Evolutionary conservation across 2,329 filamentous ascomycete species (phyloP).

Genomic region (Lasiodiplodia citricola): DNA sequence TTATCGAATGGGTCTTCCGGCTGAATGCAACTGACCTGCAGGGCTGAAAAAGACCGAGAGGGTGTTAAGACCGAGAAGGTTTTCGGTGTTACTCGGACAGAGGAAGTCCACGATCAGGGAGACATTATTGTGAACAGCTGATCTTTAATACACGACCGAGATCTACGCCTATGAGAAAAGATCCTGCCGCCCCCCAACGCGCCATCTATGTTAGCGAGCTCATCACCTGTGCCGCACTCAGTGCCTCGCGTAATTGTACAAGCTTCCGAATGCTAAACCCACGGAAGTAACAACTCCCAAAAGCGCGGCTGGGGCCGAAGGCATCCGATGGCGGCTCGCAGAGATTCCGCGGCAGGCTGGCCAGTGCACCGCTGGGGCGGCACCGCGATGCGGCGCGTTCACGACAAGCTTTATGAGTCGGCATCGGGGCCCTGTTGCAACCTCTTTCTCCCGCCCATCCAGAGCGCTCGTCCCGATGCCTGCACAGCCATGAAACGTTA

Average conservation of each 20-base stretch:
- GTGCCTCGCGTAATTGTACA: not conserved
- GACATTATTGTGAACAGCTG: slow-evolving; percentile 9
- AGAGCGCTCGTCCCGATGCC: slow-evolving; percentile 13
- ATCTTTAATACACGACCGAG: slow-evolving; percentile 16
- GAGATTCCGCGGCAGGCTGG: not conserved
- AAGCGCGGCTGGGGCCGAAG: not conserved
- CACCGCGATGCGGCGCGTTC: not conserved
- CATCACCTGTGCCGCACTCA: slow-evolving; percentile 13
- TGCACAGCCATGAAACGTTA: slow-evolving; percentile 12
- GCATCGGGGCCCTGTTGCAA: not conserved
- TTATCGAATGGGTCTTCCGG: not conserved
- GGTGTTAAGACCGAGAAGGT: not conserved
- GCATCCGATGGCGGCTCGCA: slow-evolving; percentile 14
- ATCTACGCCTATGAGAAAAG: not conserved
- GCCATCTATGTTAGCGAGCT: slow-evolving; percentile 5
- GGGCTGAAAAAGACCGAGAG: not conserved
- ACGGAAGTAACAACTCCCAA: not conserved
- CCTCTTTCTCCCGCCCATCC: not conserved
- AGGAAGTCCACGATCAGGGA: not conserved
- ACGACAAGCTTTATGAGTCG: slow-evolving; percentile 12
- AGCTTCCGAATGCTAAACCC: not conserved
- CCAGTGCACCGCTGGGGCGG: not conserved
- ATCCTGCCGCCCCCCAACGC: not conserved
- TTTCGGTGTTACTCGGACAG: not conserved
- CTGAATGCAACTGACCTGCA: not conserved